Percentiles rank a stretch among this genome's conserved stretches.
Evolutionary conservation across 164 flowering plant species (phyloP).

Genomic region (Dillenia suffruticosa): DNA sequence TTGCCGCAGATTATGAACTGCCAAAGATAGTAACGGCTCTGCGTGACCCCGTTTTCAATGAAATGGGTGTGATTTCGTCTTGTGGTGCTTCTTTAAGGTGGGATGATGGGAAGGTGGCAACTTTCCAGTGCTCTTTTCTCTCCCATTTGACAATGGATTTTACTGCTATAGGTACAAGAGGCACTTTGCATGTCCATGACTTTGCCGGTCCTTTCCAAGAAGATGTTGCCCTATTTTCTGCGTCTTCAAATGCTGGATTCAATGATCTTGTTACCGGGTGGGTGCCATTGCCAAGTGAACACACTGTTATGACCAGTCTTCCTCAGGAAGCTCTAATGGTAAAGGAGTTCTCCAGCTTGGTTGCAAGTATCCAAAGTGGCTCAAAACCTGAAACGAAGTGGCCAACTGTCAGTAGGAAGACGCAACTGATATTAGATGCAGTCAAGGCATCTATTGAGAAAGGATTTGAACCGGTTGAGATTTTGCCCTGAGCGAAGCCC

Average conservation of each 20-base stretch:
- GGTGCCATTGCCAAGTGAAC: conserved; percentile 17
- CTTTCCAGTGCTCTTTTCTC: conserved; percentile 35
- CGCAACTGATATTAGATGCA: conserved; percentile 34
- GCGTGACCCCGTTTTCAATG: conserved; percentile 18
- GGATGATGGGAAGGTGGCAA: conserved; percentile 38
- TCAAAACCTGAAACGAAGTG: conserved; percentile 25
- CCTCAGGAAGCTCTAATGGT: conserved; percentile 42
- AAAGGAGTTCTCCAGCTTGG: conserved; percentile 30
- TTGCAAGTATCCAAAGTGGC: conserved; percentile 15
- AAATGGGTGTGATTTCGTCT: conserved; percentile 30
- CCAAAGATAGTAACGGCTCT: conserved; percentile 37
- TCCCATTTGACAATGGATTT: conserved; percentile 26
- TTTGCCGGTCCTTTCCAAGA: conserved; percentile 26
- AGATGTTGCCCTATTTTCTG: conserved; percentile 14
- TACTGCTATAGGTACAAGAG: conserved; percentile 23
- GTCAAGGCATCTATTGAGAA: conserved; percentile 30
- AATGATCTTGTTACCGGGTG: conserved; percentile 24
- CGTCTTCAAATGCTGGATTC: conserved; percentile 12
- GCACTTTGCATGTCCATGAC: conserved; percentile 27
- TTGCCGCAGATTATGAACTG: conserved; percentile 34
- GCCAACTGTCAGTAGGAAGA: conserved; percentile 27
- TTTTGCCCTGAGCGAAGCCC: not conserved
- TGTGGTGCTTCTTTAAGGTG: conserved; percentile 32
- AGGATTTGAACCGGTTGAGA: conserved; percentile 18
- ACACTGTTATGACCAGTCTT: conserved; percentile 19